Base-by-base conservation (phyloP, 805 yeast species). In the Grigorovia humatica region DNA sequence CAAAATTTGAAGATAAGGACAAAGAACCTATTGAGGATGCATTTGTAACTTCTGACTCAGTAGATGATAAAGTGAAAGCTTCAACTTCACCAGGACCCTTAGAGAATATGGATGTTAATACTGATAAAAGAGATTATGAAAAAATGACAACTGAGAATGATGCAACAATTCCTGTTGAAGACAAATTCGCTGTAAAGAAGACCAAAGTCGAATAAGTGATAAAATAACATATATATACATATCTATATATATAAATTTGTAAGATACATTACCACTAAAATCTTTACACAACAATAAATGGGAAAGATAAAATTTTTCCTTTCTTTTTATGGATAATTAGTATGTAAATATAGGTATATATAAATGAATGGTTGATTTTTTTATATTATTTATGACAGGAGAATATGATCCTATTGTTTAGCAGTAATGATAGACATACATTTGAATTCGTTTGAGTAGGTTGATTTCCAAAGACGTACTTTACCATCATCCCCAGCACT, bases 401-500 rank as follows among this genome's bases (percentile, higher is more conserved):
- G 32, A 32, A 32, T 32, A 32, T 32, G 15, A 23, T 23, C 15
- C 38, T 32, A 32, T 49, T 61, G 65, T 52, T 81, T 83, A 11
- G 20, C 84, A 51, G 83, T 76, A 29, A 86, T 79, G 19, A 88
- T 90, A 55, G 96, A 88, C 81, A 91, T 81, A 66, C 96, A 89
- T 69, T 85, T 88, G 77, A 89, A 93, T 61, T 86, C 87, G 60
- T 85, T 86, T 53, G 84, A 78, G 64, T 85, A 88, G 40, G 87
- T 81, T 23, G 96, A 78, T 68, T 91, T 93, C 96, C 98, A 93
- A 57, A 93, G 74, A 59, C 96, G 74, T 6, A 91, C 83, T 56
- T 83, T 82, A 2, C 97, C 97, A 64, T 93, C 98, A 63, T 90
- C 97, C 18, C 99, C 98, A 6, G 97, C 88, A 47, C 93, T 83